phyloP scores from a whole-genome alignment of 176 grass and related monocot genomes.

The Olyra latifolia region DNA sequence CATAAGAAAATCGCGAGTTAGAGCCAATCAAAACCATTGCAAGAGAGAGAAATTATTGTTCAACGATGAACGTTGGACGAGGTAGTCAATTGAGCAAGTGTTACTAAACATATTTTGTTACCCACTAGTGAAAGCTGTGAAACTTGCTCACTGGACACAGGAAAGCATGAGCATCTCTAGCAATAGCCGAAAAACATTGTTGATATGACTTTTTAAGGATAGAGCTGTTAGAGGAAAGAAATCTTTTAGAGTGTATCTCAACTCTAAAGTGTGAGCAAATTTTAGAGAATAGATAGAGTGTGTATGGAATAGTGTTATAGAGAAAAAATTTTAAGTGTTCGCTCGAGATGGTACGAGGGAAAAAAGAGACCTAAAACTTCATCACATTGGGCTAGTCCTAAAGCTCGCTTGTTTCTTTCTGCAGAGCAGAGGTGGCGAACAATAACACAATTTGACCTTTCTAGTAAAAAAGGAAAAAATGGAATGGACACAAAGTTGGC shows the following conservation, averaged over 20 bases:
- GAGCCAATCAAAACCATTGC: constrained; percentile 16
- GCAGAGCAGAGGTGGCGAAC: background rate
- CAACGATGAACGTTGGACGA: background rate
- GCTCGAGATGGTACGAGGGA: no score
- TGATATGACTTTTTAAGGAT: no score
- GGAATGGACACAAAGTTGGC: background rate
- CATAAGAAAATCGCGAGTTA: constrained; percentile 28
- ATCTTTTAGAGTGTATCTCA: no score
- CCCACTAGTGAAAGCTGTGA: background rate
- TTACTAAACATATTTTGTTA: background rate
- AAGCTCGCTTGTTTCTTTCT: background rate
- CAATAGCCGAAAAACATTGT: no score
- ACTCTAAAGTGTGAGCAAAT: no score
- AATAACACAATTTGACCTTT: background rate
- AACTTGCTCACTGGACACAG: background rate
- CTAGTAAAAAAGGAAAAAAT: background rate
- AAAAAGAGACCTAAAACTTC: no score
- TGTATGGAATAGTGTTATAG: no score
- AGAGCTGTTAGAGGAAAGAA: no score
- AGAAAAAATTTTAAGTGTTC: no score
- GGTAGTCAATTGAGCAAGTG: no score
- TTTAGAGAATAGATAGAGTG: no score
- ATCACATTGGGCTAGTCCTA: background rate
- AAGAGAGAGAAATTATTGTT: constrained; percentile 4
- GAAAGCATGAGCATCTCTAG: no score